A percentile compares a stretch with the other conserved stretches of the same genome.
These are phyloP conservation scores for Chaetomiaceae sp. DNA, from an alignment of 2,329 filamentous ascomycete species.

Conservation along the genomic window DNA sequence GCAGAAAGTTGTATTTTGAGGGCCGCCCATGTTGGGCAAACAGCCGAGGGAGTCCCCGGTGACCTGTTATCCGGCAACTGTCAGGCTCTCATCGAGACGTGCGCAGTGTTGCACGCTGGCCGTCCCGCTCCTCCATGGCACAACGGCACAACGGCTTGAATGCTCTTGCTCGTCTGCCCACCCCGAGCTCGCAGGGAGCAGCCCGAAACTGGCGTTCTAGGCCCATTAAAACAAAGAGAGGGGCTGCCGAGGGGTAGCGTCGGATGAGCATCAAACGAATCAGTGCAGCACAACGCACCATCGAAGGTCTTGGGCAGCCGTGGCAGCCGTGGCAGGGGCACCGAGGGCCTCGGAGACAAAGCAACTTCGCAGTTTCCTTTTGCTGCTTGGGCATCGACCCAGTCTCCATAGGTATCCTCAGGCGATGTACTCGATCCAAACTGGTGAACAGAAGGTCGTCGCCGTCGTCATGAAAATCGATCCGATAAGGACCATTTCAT, in stretches of 20 bases:
- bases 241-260: conserved; percentile 19
- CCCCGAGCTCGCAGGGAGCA: neutral
- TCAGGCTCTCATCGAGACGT: no score
- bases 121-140: no score
- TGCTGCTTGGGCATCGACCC: no score
- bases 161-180: neutral
- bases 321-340: neutral
- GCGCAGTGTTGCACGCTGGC: neutral
- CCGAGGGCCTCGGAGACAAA: no score
- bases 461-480: conserved; percentile 10
- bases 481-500: conserved; percentile 20
- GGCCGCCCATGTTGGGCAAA: no score
- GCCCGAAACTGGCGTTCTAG: conserved; percentile 10
- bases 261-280: conserved; percentile 21
- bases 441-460: neutral
- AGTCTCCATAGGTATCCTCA: neutral
- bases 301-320: conserved; percentile 4
- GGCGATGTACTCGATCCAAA: neutral
- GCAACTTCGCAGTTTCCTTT: no score
- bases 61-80: no score
- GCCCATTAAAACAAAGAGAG: conserved; percentile 12
- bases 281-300: conserved; percentile 16
- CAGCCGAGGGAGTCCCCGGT: no score
- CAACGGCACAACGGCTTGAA: conserved; percentile 2
- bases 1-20: no score